Base-by-base conservation (phyloP, 208 protist species). In the Hexamita inflata region DNA sequence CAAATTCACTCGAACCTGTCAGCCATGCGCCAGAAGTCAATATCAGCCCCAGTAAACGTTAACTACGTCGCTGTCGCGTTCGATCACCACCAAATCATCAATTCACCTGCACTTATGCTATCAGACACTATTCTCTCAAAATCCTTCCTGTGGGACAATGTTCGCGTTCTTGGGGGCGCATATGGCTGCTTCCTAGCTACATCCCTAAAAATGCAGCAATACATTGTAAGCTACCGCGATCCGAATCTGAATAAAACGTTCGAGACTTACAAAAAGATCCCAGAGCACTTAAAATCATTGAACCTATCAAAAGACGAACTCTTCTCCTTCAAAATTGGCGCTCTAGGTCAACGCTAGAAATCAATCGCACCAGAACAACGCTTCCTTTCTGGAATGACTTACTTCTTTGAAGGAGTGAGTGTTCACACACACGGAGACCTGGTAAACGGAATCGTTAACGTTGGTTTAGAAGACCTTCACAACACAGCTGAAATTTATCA, bases 151-250 rank as follows among this genome's bases (percentile, higher is more conserved):
- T 13, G 13, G 15, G 34, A n/a, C 15, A n/a, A 38, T 13, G 30
- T 66, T 24, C 60, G 60, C 15, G 30, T 66, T 24, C 24, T 38
- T 24, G 30, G 30, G 13, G 60, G 60, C 15, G 60, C 60, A 24
- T 66, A 34, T 38, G 60, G 60, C 60, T 66, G 60, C 60, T 66
- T 66, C 60, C 15, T 66, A 24, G 30, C 34, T 66, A 24, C 34
- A 40, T n/a, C 29, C 60, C 15, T 15, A n/a, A 38, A 15, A n/a
- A 15, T 15, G 24, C 34, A 30, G 60, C 30, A 15, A 15, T 66
- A 66, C 30, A 13, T 66, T 24, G 34, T 30, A 38, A 66, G 24
- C 15, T 66, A 66, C 34, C 19, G 15, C 13, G 60, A 66, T 38
- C 60, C 60, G 15, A 15, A 66, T 24, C 30, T 66, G 60, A 30